Conservation (phyloP, 768 basidiomycete species). For the Kwoniella sp. region DNA sequence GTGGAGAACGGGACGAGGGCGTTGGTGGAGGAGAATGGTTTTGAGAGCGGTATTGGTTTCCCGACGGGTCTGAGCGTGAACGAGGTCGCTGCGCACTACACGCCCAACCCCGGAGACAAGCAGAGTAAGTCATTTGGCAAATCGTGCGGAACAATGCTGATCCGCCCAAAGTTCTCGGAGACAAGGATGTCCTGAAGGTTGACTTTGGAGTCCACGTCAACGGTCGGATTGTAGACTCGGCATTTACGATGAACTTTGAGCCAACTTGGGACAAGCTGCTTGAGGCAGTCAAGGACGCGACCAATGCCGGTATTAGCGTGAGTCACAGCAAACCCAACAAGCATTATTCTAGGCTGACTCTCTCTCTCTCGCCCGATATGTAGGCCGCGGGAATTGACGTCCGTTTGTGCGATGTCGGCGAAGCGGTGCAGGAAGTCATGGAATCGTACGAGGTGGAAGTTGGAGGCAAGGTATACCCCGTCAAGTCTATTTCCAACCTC, state of each 20-base stretch:
- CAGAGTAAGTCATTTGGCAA: slow-evolving; percentile 67
- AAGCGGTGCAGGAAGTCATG: slow-evolving; percentile 95
- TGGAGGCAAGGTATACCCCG: slow-evolving; percentile 78
- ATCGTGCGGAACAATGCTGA: too few relatives aligned
- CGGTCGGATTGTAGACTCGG: slow-evolving; percentile 91
- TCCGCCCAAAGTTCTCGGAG: slow-evolving; percentile 70
- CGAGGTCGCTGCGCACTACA: slow-evolving; percentile 92
- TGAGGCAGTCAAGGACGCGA: slow-evolving; percentile 89
- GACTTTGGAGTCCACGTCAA: slow-evolving; percentile 97
- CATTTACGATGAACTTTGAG: slow-evolving; percentile 84
- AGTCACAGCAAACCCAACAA: slow-evolving; percentile 16
- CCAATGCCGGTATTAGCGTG: slow-evolving; percentile 83
- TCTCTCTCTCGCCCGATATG: not conserved
- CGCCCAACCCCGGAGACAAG: slow-evolving; percentile 89
- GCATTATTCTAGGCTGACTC: not conserved
- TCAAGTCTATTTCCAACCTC: slow-evolving; percentile 88
- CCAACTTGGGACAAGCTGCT: slow-evolving; percentile 85
- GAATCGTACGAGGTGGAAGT: slow-evolving; percentile 96
- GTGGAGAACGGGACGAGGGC: slow-evolving; percentile 90
- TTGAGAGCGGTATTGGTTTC: slow-evolving; percentile 75
- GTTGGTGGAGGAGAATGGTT: slow-evolving; percentile 82
- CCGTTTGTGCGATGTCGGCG: slow-evolving; percentile 85
- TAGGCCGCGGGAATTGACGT: slow-evolving; percentile 97
- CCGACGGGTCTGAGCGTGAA: slow-evolving; percentile 93
- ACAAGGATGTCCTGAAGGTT: slow-evolving; percentile 87